Evolutionary conservation across 2,329 filamentous ascomycete species (phyloP).

Genomic region (Colletotrichum viniferum): DNA sequence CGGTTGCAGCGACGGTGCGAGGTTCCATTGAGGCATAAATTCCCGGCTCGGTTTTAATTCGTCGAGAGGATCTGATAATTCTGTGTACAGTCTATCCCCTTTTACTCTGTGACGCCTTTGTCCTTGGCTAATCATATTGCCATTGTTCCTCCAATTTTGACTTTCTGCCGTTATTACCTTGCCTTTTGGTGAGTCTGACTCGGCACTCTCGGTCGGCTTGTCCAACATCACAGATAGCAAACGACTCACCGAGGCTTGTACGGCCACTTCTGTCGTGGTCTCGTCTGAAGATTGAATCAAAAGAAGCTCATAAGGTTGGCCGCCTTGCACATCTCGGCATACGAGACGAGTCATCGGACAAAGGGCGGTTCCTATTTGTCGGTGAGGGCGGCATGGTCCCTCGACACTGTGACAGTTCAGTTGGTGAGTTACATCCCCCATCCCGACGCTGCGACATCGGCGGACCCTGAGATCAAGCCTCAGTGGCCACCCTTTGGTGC

Average conservation of each 20-base stretch:
- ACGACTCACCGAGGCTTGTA: not conserved
- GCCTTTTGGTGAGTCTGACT: not conserved
- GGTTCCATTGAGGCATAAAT: constrained; percentile 7
- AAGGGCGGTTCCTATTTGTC: not conserved
- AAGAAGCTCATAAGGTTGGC: not conserved
- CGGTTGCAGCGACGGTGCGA: not conserved
- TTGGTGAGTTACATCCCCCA: not conserved
- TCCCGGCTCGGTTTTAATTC: not conserved
- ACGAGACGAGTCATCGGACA: constrained; percentile 16
- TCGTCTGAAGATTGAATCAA: not conserved
- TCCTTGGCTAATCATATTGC: not conserved
- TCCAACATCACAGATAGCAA: not conserved
- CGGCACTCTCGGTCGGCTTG: not conserved
- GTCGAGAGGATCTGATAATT: not conserved
- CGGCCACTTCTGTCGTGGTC: not conserved
- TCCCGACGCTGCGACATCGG: constrained; percentile 7
- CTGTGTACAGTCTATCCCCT: not conserved
- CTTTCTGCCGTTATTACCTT: not conserved
- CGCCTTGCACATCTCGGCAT: not conserved
- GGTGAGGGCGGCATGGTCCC: not conserved
- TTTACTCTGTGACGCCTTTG: not conserved
- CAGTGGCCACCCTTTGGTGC: not conserved
- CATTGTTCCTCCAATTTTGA: not conserved
- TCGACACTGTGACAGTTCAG: not conserved
- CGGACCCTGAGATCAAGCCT: not conserved